Conservation (phyloP, 2,329 filamentous ascomycete species). For the Emericellopsis cladophorae region DNA sequence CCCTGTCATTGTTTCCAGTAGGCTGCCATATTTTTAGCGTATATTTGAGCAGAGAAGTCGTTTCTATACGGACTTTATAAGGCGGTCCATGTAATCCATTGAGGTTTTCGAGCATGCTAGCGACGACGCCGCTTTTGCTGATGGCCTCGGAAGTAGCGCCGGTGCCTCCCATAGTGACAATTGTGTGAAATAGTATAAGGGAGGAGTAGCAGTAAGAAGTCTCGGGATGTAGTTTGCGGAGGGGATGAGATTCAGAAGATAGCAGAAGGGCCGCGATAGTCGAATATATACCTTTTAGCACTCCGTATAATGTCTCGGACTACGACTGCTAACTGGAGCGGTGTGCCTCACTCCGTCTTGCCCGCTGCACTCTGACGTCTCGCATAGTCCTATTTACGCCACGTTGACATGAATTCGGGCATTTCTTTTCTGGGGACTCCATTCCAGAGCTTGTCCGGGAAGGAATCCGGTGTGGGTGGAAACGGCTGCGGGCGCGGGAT, state of each 20-base stretch:
- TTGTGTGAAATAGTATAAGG: conserved; percentile 1
- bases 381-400: neutral
- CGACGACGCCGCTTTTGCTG: conserved; percentile 1
- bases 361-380: neutral
- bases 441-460: too few species aligned
- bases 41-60: neutral
- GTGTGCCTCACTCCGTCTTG: neutral
- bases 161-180: neutral
- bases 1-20: conserved; percentile 1
- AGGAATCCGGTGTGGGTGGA: too few species aligned
- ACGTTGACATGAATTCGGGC: too few species aligned
- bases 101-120: neutral
- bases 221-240: conserved; percentile 1
- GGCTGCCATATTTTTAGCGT: conserved; percentile 1
- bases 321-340: neutral
- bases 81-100: conserved; percentile 1
- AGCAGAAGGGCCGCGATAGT: neutral
- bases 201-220: neutral
- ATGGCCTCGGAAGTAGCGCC: conserved; percentile 1
- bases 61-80: neutral
- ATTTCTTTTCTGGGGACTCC: too few species aligned
- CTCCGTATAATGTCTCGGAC: neutral
- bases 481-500: too few species aligned
- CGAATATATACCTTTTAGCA: neutral
- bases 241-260: neutral